Evolutionary conservation across 441 rosid species (phyloP).

Genomic region (Pelargonium myrrhifolium): DNA sequence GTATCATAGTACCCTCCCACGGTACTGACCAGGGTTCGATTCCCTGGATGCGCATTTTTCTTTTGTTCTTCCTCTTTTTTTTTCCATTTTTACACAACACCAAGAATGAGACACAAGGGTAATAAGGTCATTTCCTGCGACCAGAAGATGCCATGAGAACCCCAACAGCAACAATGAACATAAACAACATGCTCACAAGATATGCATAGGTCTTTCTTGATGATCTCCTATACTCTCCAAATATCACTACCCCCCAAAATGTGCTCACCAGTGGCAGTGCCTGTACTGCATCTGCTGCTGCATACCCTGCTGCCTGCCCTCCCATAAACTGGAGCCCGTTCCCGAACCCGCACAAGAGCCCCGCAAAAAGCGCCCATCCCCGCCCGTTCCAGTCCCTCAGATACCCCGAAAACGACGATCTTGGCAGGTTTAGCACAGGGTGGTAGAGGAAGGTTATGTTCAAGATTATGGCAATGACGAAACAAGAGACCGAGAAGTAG

Average conservation of each 20-base stretch:
- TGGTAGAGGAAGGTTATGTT: slow-evolving; percentile 56
- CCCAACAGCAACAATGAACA: slow-evolving; percentile 68
- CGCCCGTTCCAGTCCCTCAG: slow-evolving; percentile 71
- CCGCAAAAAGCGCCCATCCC: slow-evolving; percentile 83
- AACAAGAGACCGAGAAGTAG: slow-evolving; percentile 74
- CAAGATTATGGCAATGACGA: slow-evolving; percentile 50
- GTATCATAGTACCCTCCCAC: slow-evolving; percentile 99
- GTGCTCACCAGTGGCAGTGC: slow-evolving; percentile 88
- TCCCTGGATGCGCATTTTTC: slow-evolving; percentile 72
- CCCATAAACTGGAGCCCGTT: slow-evolving; percentile 91
- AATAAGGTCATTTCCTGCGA: slow-evolving; percentile 45
- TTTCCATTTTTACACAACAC: no score
- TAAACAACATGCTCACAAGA: slow-evolving; percentile 51
- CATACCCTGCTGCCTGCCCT: slow-evolving; percentile 86
- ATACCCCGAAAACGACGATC: slow-evolving; percentile 61
- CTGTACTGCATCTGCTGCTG: slow-evolving; percentile 83
- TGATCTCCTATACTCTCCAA: slow-evolving; percentile 75
- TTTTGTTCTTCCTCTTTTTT: no score
- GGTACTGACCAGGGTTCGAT: slow-evolving; percentile 99
- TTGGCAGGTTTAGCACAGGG: slow-evolving; percentile 56
- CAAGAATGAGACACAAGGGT: no score
- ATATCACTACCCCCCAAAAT: slow-evolving; percentile 64
- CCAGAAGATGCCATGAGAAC: slow-evolving; percentile 80
- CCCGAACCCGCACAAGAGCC: slow-evolving; percentile 70
- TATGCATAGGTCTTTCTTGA: slow-evolving; percentile 61